Evolutionary conservation across 169 alveolate genomes (phyloP).

Genomic region (Babesia divergens): DNA sequence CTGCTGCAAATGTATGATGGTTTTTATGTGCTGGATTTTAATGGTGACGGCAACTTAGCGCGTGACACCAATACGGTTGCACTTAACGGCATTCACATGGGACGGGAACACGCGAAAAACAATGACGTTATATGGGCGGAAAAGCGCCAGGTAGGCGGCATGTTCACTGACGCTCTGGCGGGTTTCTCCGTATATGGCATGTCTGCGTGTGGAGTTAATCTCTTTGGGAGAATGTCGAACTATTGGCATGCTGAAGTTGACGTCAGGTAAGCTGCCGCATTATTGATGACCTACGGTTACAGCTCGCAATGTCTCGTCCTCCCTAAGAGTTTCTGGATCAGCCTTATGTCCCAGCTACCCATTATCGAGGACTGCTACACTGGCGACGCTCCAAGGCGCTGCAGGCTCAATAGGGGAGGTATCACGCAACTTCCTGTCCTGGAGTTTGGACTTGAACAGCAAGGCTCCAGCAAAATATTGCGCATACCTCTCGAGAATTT

Average conservation of each 20-base stretch:
- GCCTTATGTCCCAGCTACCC: slow-evolving; percentile 73
- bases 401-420: slow-evolving; percentile 25
- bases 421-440: slow-evolving; percentile 51
- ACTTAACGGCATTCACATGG: slow-evolving; percentile 3
- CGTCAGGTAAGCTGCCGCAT: slow-evolving; percentile 11
- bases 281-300: not conserved
- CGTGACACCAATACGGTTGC: not conserved
- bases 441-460: slow-evolving; percentile 43
- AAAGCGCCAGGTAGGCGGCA: slow-evolving; percentile 73
- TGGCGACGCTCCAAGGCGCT: slow-evolving; percentile 37
- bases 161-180: slow-evolving; percentile 66
- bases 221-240: slow-evolving; percentile 69
- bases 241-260: slow-evolving; percentile 74
- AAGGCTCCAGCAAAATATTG: not conserved
- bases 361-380: slow-evolving; percentile 65
- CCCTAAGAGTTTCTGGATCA: slow-evolving; percentile 76
- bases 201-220: slow-evolving; percentile 64
- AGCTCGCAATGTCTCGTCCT: slow-evolving; percentile 69
- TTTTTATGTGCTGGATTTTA: slow-evolving; percentile 34
- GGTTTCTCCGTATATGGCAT: slow-evolving; percentile 70
- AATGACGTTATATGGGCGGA: slow-evolving; percentile 68
- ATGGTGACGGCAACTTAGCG: not conserved
- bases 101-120: not conserved
- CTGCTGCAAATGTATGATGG: slow-evolving; percentile 20
- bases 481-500: slow-evolving; percentile 61